Conservation (phyloP, 2,329 filamentous ascomycete genomes). For the Neurospora sp. region DNA sequence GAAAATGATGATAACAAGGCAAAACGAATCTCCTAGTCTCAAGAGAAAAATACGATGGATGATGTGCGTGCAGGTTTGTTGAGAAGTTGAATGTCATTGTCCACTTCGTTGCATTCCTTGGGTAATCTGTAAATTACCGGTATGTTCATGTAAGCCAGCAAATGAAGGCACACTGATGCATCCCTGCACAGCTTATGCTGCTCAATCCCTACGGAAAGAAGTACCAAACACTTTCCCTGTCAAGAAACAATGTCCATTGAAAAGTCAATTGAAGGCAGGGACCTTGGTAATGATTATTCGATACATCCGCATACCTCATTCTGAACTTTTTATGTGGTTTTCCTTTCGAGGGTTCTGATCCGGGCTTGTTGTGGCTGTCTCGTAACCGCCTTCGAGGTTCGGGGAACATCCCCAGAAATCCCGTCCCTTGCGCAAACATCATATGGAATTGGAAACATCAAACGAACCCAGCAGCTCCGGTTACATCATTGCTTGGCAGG, state of each 20-base stretch:
- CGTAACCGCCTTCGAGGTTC: not conserved
- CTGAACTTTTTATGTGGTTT: not conserved
- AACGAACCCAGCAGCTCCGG: not conserved
- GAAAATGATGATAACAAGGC: not conserved
- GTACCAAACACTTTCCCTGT: not conserved
- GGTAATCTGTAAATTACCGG: too few species aligned
- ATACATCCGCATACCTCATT: not conserved
- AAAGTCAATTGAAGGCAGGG: not conserved
- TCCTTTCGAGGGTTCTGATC: not conserved
- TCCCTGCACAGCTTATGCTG: too few species aligned
- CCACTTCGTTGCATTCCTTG: too few species aligned
- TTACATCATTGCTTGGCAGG: not conserved
- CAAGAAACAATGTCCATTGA: not conserved
- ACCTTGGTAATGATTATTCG: not conserved
- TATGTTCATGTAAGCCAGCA: too few species aligned
- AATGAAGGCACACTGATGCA: too few species aligned
- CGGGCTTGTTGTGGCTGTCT: not conserved
- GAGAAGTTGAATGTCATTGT: not conserved
- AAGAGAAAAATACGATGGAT: not conserved
- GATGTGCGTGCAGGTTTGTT: not conserved
- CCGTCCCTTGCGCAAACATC: not conserved
- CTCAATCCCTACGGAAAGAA: not conserved
- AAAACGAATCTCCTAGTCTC: not conserved
- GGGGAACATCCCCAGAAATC: not conserved
- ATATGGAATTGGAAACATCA: not conserved